Conservation (phyloP, 1,284 basidiomycete species). For the Ganoderma resinaceum region DNA sequence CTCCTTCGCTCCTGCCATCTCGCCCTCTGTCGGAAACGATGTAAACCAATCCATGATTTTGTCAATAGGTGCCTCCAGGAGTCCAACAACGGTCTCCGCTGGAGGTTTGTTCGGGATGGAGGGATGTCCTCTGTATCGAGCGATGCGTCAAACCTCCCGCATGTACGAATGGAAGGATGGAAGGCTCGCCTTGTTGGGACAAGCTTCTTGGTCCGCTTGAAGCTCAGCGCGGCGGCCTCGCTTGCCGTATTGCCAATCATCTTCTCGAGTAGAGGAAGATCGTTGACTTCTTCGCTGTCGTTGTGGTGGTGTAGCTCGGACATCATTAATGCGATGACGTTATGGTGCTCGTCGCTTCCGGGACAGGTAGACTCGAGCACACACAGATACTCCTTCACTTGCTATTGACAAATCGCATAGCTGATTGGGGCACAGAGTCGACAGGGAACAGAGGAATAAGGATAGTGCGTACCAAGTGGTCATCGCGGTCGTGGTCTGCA, state of each 20-base stretch:
- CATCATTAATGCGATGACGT: conserved; percentile 52
- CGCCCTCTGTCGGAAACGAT: conserved; percentile 60
- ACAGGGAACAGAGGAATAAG: neutral
- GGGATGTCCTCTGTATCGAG: conserved; percentile 50
- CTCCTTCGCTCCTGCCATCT: conserved; percentile 52
- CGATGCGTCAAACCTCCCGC: conserved; percentile 2
- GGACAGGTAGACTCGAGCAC: conserved; percentile 52
- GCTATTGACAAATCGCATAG: conserved; percentile 34
- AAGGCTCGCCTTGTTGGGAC: conserved; percentile 59
- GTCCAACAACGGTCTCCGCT: conserved; percentile 63
- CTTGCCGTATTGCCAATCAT: conserved; percentile 51
- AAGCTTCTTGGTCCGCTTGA: conserved; percentile 68
- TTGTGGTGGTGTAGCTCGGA: conserved; percentile 58
- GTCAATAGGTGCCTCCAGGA: conserved; percentile 66
- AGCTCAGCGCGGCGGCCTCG: conserved; percentile 51
- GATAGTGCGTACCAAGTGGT: conserved; percentile 55
- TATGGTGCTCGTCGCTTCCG: conserved; percentile 52
- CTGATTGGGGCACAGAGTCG: no score
- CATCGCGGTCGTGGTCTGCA: conserved; percentile 62
- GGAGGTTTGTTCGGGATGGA: conserved; percentile 62
- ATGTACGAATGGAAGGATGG: conserved; percentile 3
- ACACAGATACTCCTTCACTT: conserved; percentile 57
- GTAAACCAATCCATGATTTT: conserved; percentile 65
- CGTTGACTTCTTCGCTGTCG: conserved; percentile 61
- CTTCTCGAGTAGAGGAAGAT: conserved; percentile 61